Percentiles rank a stretch among this genome's conserved stretches.
These are phyloP conservation scores for Wickerhamomyces bovis DNA, from an alignment of 805 yeast genomes.

Conservation along the genomic window DNA sequence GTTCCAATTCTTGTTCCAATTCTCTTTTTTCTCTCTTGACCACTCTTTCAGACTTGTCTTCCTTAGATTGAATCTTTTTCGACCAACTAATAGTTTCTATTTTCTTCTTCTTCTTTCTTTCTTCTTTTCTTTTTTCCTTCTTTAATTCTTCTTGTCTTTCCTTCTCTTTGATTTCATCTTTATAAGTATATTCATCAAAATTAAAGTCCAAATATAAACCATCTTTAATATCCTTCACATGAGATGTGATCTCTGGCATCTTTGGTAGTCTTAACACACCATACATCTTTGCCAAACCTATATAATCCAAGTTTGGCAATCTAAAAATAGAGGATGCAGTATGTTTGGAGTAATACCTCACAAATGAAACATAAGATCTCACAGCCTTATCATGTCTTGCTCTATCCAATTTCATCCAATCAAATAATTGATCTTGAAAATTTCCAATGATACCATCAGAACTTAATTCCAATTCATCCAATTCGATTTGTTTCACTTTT, in stretches of 20 bases:
- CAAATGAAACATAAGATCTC: slow-evolving; percentile 74
- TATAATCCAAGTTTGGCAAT: slow-evolving; percentile 59
- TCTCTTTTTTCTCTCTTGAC: slow-evolving; percentile 52
- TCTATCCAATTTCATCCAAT: slow-evolving; percentile 69
- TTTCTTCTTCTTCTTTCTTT: slow-evolving; percentile 25
- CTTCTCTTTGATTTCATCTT: slow-evolving; percentile 58
- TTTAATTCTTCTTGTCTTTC: slow-evolving; percentile 54
- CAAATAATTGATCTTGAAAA: slow-evolving; percentile 23
- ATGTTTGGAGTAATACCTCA: slow-evolving; percentile 83
- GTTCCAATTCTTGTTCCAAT: slow-evolving; percentile 47
- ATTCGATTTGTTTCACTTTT: slow-evolving; percentile 57
- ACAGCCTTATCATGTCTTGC: slow-evolving; percentile 78
- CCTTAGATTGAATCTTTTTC: slow-evolving; percentile 41
- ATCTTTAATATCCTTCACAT: slow-evolving; percentile 42
- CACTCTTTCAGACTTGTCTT: slow-evolving; percentile 50
- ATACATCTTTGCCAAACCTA: slow-evolving; percentile 66
- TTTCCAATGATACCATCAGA: slow-evolving; percentile 5
- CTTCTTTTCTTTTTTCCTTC: slow-evolving; percentile 30
- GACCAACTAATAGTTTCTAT: slow-evolving; percentile 22
- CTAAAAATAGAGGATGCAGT: slow-evolving; percentile 85
- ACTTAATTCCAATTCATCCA: slow-evolving; percentile 34
- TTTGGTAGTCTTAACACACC: slow-evolving; percentile 81
- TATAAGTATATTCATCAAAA: slow-evolving; percentile 61
- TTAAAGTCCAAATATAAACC: slow-evolving; percentile 75
- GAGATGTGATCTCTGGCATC: slow-evolving; percentile 81